Evolutionary conservation across 2,329 filamentous ascomycete species (phyloP).

Genomic region (Scytalidium sp.): DNA sequence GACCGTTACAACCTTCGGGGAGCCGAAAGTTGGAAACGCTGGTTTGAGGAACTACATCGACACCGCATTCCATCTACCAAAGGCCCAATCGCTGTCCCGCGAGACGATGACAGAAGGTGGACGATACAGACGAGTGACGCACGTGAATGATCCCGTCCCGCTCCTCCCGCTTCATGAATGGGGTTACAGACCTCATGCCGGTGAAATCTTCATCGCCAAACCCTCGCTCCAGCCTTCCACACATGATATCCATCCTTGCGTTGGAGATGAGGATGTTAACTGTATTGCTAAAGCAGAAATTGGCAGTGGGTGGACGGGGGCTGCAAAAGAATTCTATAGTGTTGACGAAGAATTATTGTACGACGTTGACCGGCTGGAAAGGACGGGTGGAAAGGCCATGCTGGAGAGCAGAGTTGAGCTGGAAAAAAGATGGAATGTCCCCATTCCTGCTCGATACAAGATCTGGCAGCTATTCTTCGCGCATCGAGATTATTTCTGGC

Average conservation of each 20-base stretch:
- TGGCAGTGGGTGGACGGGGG: conserved; percentile 6
- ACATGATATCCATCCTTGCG: conserved; percentile 68
- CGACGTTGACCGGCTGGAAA: conserved; percentile 5
- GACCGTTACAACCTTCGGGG: conserved; percentile 84
- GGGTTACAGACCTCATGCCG: conserved; percentile 81
- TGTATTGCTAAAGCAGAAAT: conserved; percentile 63
- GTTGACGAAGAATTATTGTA: conserved; percentile 6
- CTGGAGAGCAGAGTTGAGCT: conserved; percentile 40
- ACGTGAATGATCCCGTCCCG: conserved; percentile 83
- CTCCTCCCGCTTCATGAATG: conserved; percentile 82
- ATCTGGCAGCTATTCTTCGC: conserved; percentile 94
- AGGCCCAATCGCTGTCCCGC: neutral
- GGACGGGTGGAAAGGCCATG: conserved; percentile 16
- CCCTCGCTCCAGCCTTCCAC: conserved; percentile 63
- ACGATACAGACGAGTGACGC: conserved; percentile 76
- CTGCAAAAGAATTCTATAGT: conserved; percentile 17
- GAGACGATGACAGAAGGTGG: neutral
- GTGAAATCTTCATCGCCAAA: conserved; percentile 84
- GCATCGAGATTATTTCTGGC: conserved; percentile 96
- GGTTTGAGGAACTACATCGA: conserved; percentile 56
- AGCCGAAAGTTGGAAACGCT: conserved; percentile 66
- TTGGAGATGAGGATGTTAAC: conserved; percentile 64
- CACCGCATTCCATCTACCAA: conserved; percentile 38
- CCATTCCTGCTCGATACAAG: conserved; percentile 52
- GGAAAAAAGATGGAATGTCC: conserved; percentile 20